Evolutionary conservation across 1,139 yeast species (phyloP).

Genomic region (Suhomyces atakaporum): DNA sequence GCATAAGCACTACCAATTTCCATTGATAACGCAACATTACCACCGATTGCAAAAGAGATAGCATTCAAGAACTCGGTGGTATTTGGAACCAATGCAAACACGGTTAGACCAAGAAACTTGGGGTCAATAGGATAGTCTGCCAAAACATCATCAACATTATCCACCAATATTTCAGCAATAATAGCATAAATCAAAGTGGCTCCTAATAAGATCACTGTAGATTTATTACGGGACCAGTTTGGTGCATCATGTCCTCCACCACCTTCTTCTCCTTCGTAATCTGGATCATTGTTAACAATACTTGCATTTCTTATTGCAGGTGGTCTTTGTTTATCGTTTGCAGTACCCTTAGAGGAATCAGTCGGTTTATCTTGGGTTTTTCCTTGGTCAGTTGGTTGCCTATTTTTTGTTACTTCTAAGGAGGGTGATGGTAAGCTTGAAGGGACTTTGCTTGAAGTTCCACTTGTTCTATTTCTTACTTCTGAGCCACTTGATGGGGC

Average conservation of each 20-base stretch:
- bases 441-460: conserved; percentile 6
- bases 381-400: conserved; percentile 3
- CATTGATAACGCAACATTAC: conserved; percentile 94
- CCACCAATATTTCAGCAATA: conserved; percentile 92
- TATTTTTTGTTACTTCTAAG: conserved; percentile 21
- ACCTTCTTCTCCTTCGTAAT: conserved; percentile 33
- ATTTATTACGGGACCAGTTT: conserved; percentile 88
- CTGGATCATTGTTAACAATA: conserved; percentile 9
- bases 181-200: conserved; percentile 89
- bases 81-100: conserved; percentile 94
- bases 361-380: too few relatives aligned
- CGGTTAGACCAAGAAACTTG: conserved; percentile 87
- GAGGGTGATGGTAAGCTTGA: conserved; percentile 22
- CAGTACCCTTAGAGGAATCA: too few relatives aligned
- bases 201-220: conserved; percentile 77
- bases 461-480: conserved; percentile 8
- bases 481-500: conserved; percentile 7
- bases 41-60: conserved; percentile 93
- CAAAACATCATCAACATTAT: conserved; percentile 88
- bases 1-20: conserved; percentile 99
- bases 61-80: conserved; percentile 97
- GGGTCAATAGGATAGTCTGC: conserved; percentile 77
- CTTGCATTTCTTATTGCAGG: conserved; percentile 15
- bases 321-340: conserved; percentile 4
- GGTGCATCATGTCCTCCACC: conserved; percentile 93